These are phyloP conservation scores for Lachancea waltii DNA, from an alignment of 805 yeast genomes.

Conservation along the genomic window DNA sequence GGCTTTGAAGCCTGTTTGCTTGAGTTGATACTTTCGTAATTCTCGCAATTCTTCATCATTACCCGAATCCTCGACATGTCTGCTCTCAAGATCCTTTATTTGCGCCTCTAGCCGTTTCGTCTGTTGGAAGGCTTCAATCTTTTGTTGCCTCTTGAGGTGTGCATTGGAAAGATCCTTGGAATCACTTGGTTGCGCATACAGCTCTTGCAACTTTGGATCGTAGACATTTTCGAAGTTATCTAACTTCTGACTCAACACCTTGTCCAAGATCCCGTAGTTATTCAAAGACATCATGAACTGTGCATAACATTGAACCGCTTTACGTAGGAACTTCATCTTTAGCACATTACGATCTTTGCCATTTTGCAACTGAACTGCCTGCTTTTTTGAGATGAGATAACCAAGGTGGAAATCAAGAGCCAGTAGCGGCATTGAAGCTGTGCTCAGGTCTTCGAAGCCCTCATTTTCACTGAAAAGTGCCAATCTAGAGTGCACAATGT, in stretches of 20 bases:
- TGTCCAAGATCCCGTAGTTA: constrained; percentile 40
- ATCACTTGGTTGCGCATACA: constrained; percentile 18
- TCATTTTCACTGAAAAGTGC: constrained; percentile 71
- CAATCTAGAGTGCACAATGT: constrained; percentile 37
- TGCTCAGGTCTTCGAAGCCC: constrained; percentile 57
- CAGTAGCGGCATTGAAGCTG: constrained; percentile 55
- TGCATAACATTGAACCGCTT: constrained; percentile 39
- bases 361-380: constrained; percentile 15
- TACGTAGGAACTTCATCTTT: constrained; percentile 34
- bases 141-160: constrained; percentile 54
- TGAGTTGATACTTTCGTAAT: constrained; percentile 50
- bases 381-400: constrained; percentile 25
- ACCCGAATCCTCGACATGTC: constrained; percentile 35
- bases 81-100: constrained; percentile 33
- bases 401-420: constrained; percentile 57
- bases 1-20: constrained; percentile 45
- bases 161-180: constrained; percentile 16
- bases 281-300: constrained; percentile 41
- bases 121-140: constrained; percentile 58
- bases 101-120: constrained; percentile 45
- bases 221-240: constrained; percentile 37
- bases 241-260: constrained; percentile 34
- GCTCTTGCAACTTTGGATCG: constrained; percentile 35
- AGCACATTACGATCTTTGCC: constrained; percentile 16
- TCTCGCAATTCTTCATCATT: constrained; percentile 64